A percentile compares a stretch with the other conserved stretches of the same genome.
phyloP scores from a whole-genome alignment of 345 rosid genomes.

The Anacardium occidentale region DNA sequence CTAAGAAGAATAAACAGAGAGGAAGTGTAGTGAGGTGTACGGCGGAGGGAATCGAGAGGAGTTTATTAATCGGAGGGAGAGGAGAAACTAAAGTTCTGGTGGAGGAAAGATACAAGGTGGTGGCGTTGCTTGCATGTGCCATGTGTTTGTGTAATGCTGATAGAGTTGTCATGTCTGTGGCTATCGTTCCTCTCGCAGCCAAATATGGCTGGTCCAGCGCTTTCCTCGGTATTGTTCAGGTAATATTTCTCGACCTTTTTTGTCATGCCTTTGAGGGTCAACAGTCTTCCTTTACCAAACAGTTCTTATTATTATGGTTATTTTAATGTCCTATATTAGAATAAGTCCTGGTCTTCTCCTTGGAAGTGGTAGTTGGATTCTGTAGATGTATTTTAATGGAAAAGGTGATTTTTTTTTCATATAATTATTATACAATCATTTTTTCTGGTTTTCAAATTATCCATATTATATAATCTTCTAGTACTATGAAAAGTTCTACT shows the following conservation, averaged over 20 bases:
- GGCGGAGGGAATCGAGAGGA: constrained; percentile 69
- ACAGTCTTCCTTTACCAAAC: neutral
- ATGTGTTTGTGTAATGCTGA: constrained; percentile 97
- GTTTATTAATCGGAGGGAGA: constrained; percentile 38
- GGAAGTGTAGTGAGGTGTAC: constrained; percentile 42
- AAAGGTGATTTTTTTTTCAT: neutral
- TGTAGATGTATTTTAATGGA: neutral
- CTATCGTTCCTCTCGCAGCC: constrained; percentile 88
- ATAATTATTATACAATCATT: neutral
- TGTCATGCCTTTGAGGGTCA: neutral
- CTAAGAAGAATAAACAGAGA: constrained; percentile 11
- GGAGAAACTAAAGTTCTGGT: constrained; percentile 23
- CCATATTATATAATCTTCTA: neutral
- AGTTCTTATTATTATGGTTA: neutral
- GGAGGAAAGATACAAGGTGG: constrained; percentile 87
- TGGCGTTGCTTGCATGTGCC: constrained; percentile 64
- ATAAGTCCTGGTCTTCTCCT: neutral
- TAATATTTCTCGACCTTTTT: constrained; percentile 17
- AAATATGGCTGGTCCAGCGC: constrained; percentile 84
- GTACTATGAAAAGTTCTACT: too few relatives aligned
- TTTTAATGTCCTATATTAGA: too few relatives aligned
- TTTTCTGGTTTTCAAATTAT: too few relatives aligned
- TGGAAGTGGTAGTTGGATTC: neutral
- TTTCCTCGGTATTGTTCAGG: constrained; percentile 94
- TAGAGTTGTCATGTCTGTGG: constrained; percentile 87